Evolutionary conservation across 2,329 filamentous ascomycete species (phyloP).

Genomic region (Aspergillus ibericus): DNA sequence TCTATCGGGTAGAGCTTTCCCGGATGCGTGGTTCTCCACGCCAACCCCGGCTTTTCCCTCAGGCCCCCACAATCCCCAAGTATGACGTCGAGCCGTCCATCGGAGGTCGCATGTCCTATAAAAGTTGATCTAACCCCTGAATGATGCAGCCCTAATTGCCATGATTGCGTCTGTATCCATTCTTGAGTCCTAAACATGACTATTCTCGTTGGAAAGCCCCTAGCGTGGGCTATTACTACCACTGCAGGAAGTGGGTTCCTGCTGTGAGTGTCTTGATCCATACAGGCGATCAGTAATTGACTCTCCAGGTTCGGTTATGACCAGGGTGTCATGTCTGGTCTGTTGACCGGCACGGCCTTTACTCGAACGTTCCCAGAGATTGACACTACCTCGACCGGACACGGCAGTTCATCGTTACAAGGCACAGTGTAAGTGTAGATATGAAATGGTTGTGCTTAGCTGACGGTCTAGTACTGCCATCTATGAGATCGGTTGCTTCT

Average conservation of each 20-base stretch:
- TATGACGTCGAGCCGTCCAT: neutral
- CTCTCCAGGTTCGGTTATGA: slow-evolving; percentile 35
- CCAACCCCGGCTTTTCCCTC: slow-evolving; percentile 4
- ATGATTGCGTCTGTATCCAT: neutral
- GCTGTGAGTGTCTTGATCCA: slow-evolving; percentile 37
- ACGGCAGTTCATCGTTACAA: slow-evolving; percentile 46
- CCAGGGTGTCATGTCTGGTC: slow-evolving; percentile 41
- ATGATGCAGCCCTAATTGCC: neutral
- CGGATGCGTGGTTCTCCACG: neutral
- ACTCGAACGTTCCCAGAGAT: slow-evolving; percentile 29
- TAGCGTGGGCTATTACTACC: slow-evolving; percentile 46
- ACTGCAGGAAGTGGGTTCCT: slow-evolving; percentile 45
- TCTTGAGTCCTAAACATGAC: slow-evolving; percentile 15
- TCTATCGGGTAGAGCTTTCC: neutral
- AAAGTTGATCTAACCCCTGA: neutral
- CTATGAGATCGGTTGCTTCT: slow-evolving; percentile 58
- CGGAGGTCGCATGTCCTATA: neutral
- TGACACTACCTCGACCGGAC: slow-evolving; percentile 31
- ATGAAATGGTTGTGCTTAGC: neutral
- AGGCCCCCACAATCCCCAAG: neutral
- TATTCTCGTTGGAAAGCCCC: slow-evolving; percentile 30
- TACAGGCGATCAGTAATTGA: slow-evolving; percentile 3
- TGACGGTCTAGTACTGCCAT: slow-evolving; percentile 38
- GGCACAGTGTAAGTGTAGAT: slow-evolving; percentile 40
- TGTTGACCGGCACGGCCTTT: slow-evolving; percentile 32